Conservation (phyloP, 495 filamentous ascomycete species). For the Cetradonia linearis region DNA sequence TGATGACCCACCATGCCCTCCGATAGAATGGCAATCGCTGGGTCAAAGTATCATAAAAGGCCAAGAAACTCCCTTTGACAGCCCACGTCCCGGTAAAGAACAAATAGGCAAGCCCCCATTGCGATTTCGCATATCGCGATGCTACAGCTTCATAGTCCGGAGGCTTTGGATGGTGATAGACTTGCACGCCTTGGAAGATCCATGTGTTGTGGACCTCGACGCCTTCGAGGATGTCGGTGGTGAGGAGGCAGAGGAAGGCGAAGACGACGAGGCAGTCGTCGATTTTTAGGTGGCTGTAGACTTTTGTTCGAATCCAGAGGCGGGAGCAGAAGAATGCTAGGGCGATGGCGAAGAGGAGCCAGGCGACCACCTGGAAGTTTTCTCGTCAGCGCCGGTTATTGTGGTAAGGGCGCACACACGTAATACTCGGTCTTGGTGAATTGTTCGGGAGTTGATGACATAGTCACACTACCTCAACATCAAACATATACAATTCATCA, state of each 20-base stretch:
- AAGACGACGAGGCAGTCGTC: slow-evolving; percentile 14
- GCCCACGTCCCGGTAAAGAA: slow-evolving; percentile 10
- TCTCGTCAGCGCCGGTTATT: no score
- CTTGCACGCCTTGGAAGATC: neutral
- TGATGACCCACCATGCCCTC: slow-evolving; percentile 3
- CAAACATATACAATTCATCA: neutral
- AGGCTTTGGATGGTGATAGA: neutral
- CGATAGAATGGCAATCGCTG: slow-evolving; percentile 5
- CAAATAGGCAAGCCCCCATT: slow-evolving; percentile 9
- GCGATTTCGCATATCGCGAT: neutral
- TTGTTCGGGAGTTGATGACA: neutral
- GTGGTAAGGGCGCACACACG: no score
- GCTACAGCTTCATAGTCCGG: neutral
- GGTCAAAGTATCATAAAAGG: slow-evolving; percentile 11
- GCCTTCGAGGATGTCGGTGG: neutral
- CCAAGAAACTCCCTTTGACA: slow-evolving; percentile 11
- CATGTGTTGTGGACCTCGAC: neutral
- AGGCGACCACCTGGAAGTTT: slow-evolving; percentile 1
- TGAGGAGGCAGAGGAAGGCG: slow-evolving; percentile 6
- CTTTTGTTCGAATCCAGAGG: slow-evolving; percentile 5
- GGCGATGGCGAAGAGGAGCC: slow-evolving; percentile 8
- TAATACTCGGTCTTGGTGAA: neutral
- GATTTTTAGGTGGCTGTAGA: slow-evolving; percentile 1
- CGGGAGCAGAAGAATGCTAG: slow-evolving; percentile 1
- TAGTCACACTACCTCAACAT: neutral